These are phyloP conservation scores for Ambrosia trifida DNA, from an alignment of 129 eudicot species.

Conservation along the genomic window DNA sequence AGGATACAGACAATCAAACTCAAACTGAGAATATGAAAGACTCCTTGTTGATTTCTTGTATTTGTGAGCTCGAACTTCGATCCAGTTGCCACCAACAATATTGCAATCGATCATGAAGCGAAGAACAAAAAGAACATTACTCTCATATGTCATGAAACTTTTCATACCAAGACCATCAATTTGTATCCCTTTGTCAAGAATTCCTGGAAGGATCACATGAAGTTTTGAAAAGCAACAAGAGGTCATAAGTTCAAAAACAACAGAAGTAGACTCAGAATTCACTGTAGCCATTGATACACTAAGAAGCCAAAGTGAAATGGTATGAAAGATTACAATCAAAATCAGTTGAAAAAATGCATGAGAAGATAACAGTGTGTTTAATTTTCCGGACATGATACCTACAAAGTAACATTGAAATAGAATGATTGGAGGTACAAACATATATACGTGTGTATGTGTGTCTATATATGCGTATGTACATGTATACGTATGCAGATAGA, in stretches of 20 bases:
- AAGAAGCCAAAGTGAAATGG: neutral
- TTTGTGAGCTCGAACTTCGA: constrained; percentile 80
- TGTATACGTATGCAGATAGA: neutral
- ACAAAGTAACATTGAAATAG: neutral
- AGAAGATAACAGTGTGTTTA: neutral
- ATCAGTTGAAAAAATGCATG: neutral
- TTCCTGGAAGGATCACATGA: constrained; percentile 51
- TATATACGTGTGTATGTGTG: no score
- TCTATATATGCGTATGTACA: no score
- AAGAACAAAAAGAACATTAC: constrained; percentile 90
- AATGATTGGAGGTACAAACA: constrained; percentile 12
- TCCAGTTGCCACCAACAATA: constrained; percentile 97
- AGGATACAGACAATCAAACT: constrained; percentile 98
- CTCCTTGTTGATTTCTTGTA: constrained; percentile 63
- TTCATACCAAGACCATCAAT: constrained; percentile 91
- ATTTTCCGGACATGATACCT: neutral
- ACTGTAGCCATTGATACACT: neutral
- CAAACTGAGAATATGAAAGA: constrained; percentile 79
- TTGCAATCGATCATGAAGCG: constrained; percentile 98
- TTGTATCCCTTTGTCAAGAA: constrained; percentile 93
- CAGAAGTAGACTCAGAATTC: neutral
- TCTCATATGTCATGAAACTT: constrained; percentile 93
- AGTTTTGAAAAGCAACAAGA: constrained; percentile 7
- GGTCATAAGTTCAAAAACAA: constrained; percentile 1
- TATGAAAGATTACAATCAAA: constrained; percentile 9